Conservation (phyloP, 2,329 filamentous ascomycete genomes). For the Beauveria sp. region DNA sequence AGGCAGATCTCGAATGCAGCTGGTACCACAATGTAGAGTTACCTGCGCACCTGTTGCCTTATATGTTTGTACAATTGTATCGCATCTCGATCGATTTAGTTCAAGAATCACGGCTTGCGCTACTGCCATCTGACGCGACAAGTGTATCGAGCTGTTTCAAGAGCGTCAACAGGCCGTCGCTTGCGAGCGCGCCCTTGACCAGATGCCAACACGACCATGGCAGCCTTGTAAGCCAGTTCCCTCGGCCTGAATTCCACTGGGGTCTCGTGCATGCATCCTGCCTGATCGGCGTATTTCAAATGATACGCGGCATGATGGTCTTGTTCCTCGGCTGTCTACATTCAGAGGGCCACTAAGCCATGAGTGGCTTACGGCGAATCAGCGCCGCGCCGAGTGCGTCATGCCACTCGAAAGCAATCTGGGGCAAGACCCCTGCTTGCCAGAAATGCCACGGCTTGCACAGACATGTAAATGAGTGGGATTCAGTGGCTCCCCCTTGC, state of each 20-base stretch:
- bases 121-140: neutral
- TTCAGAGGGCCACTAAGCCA: neutral
- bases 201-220: neutral
- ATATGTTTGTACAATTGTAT: neutral
- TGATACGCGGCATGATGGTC: neutral
- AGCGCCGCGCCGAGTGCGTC: neutral
- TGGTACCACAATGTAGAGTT: neutral
- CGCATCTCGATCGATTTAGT: no score
- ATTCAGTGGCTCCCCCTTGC: neutral
- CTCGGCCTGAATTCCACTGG: neutral
- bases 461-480: neutral
- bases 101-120: neutral
- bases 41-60: neutral
- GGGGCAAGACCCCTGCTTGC: slow-evolving; percentile 24
- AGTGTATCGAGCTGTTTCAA: neutral
- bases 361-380: slow-evolving; percentile 9
- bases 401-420: slow-evolving; percentile 21
- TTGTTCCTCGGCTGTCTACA: slow-evolving; percentile 1
- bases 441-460: neutral
- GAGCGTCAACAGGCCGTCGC: neutral
- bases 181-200: neutral
- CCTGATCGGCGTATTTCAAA: neutral
- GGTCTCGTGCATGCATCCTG: neutral
- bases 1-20: neutral
- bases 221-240: neutral